phyloP scores from a whole-genome alignment of 345 rosid species.

The Eucalyptus regnans region DNA sequence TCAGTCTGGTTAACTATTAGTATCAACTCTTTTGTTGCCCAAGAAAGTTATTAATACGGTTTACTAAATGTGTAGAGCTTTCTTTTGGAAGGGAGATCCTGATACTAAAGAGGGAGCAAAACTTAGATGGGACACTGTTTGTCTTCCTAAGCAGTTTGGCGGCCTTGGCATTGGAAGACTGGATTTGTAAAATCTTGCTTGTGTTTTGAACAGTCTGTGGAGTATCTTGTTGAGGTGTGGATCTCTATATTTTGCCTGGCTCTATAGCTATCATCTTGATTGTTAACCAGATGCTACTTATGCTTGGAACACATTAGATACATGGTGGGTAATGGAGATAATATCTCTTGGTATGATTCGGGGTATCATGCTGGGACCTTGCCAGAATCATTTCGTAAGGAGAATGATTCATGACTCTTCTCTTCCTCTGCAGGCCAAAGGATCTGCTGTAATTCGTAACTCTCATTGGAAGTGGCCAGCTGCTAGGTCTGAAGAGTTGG shows the following conservation, averaged over 20 bases:
- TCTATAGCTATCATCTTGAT: not conserved
- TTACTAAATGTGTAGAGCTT: not conserved
- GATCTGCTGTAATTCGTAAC: not conserved
- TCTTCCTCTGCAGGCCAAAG: not conserved
- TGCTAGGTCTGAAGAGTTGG: not conserved
- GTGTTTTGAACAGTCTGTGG: not conserved
- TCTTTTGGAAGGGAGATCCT: not conserved
- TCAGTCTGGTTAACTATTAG: not conserved
- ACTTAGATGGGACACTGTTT: not conserved
- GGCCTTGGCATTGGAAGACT: not conserved
- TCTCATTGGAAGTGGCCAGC: not conserved
- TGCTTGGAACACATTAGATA: not conserved
- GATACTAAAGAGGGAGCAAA: not conserved
- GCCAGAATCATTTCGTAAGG: accelerated
- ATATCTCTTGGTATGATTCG: too few species aligned
- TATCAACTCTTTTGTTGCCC: not conserved
- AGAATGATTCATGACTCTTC: too few species aligned
- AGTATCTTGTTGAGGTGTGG: not conserved
- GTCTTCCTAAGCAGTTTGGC: not conserved
- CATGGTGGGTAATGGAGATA: too few species aligned
- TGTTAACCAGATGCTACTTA: not conserved
- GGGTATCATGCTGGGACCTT: not conserved
- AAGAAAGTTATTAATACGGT: not conserved
- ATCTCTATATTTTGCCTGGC: not conserved
- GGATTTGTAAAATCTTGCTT: not conserved